Conservation (phyloP, 2,329 filamentous ascomycete species). For the Passalora sequoiae region DNA sequence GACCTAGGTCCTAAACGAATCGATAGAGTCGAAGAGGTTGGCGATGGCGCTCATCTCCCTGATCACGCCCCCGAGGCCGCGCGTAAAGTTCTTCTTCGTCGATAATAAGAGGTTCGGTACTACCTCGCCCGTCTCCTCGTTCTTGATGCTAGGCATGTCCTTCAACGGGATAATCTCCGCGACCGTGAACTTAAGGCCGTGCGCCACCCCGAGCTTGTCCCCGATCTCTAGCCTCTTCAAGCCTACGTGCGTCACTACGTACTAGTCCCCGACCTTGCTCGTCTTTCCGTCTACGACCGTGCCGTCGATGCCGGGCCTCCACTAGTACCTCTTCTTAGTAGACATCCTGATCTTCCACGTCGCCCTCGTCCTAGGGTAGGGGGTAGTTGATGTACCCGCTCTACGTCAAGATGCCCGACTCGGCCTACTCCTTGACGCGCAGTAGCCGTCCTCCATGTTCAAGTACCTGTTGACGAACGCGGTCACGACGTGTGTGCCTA, state of each 20-base stretch:
- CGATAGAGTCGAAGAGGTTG: conserved; percentile 2
- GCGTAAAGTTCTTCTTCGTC: conserved; percentile 6
- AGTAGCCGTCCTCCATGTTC: conserved; percentile 5
- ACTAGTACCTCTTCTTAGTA: conserved; percentile 1
- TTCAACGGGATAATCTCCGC: conserved; percentile 10
- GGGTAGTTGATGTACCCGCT: conserved; percentile 9
- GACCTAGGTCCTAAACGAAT: conserved; percentile 3
- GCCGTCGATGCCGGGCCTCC: conserved; percentile 2
- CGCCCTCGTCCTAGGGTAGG: neutral
- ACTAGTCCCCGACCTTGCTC: conserved; percentile 4
- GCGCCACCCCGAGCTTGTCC: conserved; percentile 6
- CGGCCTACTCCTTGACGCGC: conserved; percentile 2
- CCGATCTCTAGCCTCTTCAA: conserved; percentile 1
- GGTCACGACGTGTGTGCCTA: neutral
- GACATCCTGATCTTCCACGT: neutral
- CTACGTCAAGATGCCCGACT: conserved; percentile 2
- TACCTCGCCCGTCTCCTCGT: conserved; percentile 7
- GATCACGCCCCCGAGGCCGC: conserved; percentile 4
- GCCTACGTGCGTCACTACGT: neutral
- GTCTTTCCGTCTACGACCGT: conserved; percentile 6
- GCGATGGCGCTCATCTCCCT: conserved; percentile 6
- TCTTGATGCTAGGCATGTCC: conserved; percentile 10
- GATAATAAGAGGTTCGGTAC: conserved; percentile 2
- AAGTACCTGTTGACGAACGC: conserved; percentile 2
- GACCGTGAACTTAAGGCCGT: conserved; percentile 11